A percentile compares a stretch with the other conserved stretches of the same genome.
Evolutionary conservation across 108 stramenopile genomes (phyloP).

Genomic region (Nitzschia palea): DNA sequence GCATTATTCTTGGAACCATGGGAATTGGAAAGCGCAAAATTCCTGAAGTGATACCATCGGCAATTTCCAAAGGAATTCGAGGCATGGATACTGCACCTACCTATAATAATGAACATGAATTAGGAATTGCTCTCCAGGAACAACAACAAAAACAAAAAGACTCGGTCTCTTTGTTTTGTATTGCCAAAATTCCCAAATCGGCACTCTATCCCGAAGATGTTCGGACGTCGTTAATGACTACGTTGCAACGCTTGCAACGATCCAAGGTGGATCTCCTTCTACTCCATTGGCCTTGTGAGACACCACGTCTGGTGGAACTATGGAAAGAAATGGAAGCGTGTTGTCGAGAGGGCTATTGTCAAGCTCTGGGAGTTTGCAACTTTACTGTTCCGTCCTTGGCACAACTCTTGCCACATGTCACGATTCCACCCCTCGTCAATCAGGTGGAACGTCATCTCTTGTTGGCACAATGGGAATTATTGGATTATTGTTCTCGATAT

Average conservation of each 20-base stretch:
- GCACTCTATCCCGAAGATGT: constrained; percentile 58
- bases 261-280: constrained; percentile 58
- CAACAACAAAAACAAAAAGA: constrained; percentile 17
- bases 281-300: constrained; percentile 83
- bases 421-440: constrained; percentile 64
- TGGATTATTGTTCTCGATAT: constrained; percentile 65
- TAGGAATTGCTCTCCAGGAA: constrained; percentile 33
- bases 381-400: constrained; percentile 58
- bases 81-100: constrained; percentile 84
- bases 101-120: constrained; percentile 72
- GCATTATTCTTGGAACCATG: constrained; percentile 71
- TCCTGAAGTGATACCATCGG: constrained; percentile 33
- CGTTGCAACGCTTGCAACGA: constrained; percentile 40
- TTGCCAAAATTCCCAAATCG: constrained; percentile 79
- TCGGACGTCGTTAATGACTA: constrained; percentile 43
- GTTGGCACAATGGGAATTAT: constrained; percentile 55
- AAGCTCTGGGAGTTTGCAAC: constrained; percentile 76
- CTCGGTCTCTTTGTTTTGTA: no score
- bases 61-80: constrained; percentile 41
- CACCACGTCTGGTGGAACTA: constrained; percentile 43
- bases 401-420: constrained; percentile 40
- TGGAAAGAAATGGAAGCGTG: constrained; percentile 80
- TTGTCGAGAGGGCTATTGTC: constrained; percentile 44
- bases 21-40: constrained; percentile 43
- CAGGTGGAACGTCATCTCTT: constrained; percentile 88